Conservation (phyloP, 1,284 basidiomycete species). For the Inonotus obliquus region DNA sequence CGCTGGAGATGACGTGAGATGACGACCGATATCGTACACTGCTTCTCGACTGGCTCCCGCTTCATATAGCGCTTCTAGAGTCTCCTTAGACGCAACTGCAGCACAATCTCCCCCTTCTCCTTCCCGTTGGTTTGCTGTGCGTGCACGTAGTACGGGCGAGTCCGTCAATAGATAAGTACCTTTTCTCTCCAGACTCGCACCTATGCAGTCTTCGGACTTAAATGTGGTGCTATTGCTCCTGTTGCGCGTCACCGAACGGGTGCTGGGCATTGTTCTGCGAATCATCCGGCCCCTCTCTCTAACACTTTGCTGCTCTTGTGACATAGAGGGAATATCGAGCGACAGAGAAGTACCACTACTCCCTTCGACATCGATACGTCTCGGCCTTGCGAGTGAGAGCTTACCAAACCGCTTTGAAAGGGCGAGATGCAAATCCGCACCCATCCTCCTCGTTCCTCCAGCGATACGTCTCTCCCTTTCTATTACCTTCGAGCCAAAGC, state of each 20-base stretch:
- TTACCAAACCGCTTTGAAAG: not conserved
- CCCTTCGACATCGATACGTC: not conserved
- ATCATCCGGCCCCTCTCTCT: not conserved
- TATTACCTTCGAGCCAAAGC: not conserved
- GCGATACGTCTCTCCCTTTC: not conserved
- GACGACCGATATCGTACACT: too few species aligned
- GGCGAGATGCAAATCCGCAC: not conserved
- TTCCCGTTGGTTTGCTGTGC: not conserved
- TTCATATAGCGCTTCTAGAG: not conserved
- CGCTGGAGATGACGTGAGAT: not conserved
- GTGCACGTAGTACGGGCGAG: slow-evolving; percentile 14
- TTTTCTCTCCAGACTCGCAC: not conserved
- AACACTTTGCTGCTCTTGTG: not conserved
- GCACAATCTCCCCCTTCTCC: not conserved
- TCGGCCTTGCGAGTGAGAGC: not conserved
- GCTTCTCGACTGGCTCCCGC: not conserved
- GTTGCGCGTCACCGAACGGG: not conserved
- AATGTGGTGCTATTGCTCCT: not conserved
- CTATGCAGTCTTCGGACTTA: not conserved
- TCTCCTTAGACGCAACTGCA: not conserved
- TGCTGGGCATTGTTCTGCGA: slow-evolving; percentile 1
- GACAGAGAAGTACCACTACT: not conserved
- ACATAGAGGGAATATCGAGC: not conserved
- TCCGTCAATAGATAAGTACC: slow-evolving; percentile 15
- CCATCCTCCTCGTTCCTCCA: not conserved